Evolutionary conservation across 345 rosid species (phyloP).

Genomic region (Turnera subulata): DNA sequence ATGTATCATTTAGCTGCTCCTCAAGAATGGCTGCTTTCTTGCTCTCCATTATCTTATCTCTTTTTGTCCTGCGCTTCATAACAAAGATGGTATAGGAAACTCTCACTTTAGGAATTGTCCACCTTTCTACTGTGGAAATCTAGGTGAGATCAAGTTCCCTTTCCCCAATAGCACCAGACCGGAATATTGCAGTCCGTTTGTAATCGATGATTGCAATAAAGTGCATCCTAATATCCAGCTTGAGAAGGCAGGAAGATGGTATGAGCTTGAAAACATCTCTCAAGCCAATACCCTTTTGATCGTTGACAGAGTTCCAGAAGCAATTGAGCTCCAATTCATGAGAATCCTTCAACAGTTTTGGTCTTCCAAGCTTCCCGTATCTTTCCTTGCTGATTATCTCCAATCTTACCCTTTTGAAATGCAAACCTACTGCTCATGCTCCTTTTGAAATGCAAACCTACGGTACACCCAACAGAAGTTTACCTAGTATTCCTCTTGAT

Average conservation of each 20-base stretch:
- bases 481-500: no score
- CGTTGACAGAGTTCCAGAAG: constrained; percentile 10
- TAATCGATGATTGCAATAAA: constrained; percentile 11
- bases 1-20: not conserved
- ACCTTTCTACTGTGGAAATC: constrained; percentile 21
- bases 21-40: not conserved
- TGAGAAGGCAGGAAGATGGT: constrained; percentile 18
- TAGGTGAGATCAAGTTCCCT: constrained; percentile 17
- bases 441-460: no score
- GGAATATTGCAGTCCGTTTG: constrained; percentile 19
- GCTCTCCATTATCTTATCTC: not conserved
- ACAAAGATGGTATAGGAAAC: not conserved
- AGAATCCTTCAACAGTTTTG: constrained; percentile 18
- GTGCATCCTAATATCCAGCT: constrained; percentile 19
- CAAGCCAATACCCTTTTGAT: constrained; percentile 19
- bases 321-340: constrained; percentile 12
- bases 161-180: constrained; percentile 3
- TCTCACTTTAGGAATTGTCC: not conserved
- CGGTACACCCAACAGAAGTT: no score
- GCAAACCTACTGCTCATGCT: not conserved
- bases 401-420: constrained; percentile 18
- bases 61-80: not conserved
- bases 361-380: constrained; percentile 21
- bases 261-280: constrained; percentile 19
- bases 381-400: not conserved